Percentiles rank a stretch among this genome's conserved stretches.
phyloP scores from a whole-genome alignment of 192 early-diverging fungal species.

The Chytriomyces sp. region DNA sequence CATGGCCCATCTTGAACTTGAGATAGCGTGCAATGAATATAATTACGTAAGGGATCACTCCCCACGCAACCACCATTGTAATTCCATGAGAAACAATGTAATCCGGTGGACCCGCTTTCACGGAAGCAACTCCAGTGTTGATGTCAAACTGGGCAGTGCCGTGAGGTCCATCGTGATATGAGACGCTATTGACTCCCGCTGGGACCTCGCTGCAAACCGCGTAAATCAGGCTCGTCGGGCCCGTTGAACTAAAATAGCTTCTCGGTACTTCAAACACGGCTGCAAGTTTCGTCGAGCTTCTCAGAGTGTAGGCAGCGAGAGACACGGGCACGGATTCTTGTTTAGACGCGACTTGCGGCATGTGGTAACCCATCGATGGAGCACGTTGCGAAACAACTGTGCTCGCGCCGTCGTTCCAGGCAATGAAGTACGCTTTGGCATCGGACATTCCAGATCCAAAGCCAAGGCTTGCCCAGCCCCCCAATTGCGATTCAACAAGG shows the following conservation, averaged over 20 bases:
- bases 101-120: background rate
- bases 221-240: background rate
- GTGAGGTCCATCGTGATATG: constrained; percentile 26
- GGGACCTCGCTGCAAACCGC: background rate
- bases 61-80: constrained; percentile 45
- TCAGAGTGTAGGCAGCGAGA: background rate
- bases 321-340: background rate
- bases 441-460: background rate
- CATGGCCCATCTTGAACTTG: constrained; percentile 44
- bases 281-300: background rate
- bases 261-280: constrained; percentile 1
- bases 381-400: constrained; percentile 33
- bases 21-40: constrained; percentile 52
- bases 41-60: constrained; percentile 36
- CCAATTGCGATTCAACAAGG: background rate
- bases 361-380: constrained; percentile 1
- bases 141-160: constrained; percentile 31
- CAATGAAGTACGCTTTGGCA: constrained; percentile 25
- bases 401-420: constrained; percentile 24
- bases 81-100: constrained; percentile 34
- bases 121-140: constrained; percentile 7
- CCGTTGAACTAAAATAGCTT: constrained; percentile 10
- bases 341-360: background rate
- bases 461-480: background rate
- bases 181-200: background rate